Conservation (phyloP, 208 protist genomes). For the Wallacemonas sp. region DNA sequence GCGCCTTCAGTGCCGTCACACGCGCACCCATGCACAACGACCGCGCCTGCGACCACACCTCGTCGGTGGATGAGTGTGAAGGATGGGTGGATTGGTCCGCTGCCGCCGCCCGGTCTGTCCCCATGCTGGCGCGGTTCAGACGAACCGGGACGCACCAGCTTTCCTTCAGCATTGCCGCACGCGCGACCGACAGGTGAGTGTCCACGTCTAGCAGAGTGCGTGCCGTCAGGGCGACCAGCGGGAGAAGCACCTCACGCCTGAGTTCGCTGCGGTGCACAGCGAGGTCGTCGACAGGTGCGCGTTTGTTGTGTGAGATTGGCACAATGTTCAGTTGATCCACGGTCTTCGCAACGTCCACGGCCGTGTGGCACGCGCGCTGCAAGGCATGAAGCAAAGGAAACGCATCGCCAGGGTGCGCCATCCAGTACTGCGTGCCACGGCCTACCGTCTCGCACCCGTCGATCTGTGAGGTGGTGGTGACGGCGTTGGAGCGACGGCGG, state of each 20-base stretch:
- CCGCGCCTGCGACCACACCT: constrained; percentile 15
- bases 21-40: constrained; percentile 15
- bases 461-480: too few relatives aligned
- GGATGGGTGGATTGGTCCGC: too few relatives aligned
- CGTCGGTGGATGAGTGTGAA: too few relatives aligned
- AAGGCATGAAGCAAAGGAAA: neutral
- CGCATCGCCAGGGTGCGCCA: neutral
- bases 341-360: neutral
- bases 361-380: neutral
- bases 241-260: neutral
- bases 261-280: neutral
- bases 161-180: neutral
- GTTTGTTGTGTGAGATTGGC: too few relatives aligned
- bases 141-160: neutral
- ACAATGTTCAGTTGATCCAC: neutral
- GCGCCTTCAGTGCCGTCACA: constrained; percentile 5
- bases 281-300: too few relatives aligned
- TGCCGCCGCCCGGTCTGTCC: too few relatives aligned
- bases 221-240: neutral
- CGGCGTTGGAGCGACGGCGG: too few relatives aligned
- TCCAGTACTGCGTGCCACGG: neutral
- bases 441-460: too few relatives aligned
- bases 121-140: too few relatives aligned
- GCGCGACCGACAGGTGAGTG: neutral
- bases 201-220: constrained; percentile 6